These are phyloP conservation scores for Arthroderma sp. DNA, from an alignment of 2,329 filamentous ascomycete species.

Conservation along the genomic window DNA sequence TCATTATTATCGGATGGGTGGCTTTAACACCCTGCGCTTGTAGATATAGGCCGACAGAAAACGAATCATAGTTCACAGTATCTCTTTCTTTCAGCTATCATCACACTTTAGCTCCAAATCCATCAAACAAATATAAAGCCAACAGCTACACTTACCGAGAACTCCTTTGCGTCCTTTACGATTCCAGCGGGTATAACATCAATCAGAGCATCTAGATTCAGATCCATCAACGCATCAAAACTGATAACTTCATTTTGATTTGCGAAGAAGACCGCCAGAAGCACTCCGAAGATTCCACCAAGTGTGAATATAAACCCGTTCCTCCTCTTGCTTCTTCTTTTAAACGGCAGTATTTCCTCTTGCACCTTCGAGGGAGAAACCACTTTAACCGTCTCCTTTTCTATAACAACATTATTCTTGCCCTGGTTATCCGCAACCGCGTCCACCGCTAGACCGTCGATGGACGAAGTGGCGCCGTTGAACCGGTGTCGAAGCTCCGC, in stretches of 20 bases:
- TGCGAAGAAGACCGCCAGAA: slow-evolving; percentile 83
- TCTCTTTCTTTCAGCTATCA: slow-evolving; percentile 66
- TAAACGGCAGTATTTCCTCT: slow-evolving; percentile 8
- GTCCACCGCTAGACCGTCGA: not conserved
- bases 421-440: too few species aligned
- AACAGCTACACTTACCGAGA: slow-evolving; percentile 48
- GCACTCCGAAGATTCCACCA: slow-evolving; percentile 77
- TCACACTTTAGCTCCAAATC: not conserved
- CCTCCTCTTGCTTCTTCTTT: slow-evolving; percentile 50
- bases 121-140: slow-evolving; percentile 1
- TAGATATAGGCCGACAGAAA: slow-evolving; percentile 76
- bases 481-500: slow-evolving; percentile 3
- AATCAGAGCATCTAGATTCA: slow-evolving; percentile 72
- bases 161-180: slow-evolving; percentile 69
- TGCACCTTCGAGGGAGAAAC: too few species aligned
- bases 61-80: slow-evolving; percentile 82
- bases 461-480: not conserved
- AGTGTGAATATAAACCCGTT: slow-evolving; percentile 74
- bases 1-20: slow-evolving; percentile 86
- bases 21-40: slow-evolving; percentile 67
- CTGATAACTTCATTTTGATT: slow-evolving; percentile 81
- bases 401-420: too few species aligned
- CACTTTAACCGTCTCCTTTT: too few species aligned
- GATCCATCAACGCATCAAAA: slow-evolving; percentile 54
- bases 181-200: slow-evolving; percentile 81